Percentiles rank a stretch among this genome's conserved stretches.
Conservation (phyloP, 768 basidiomycete species). For the Calocera cornea region DNA sequence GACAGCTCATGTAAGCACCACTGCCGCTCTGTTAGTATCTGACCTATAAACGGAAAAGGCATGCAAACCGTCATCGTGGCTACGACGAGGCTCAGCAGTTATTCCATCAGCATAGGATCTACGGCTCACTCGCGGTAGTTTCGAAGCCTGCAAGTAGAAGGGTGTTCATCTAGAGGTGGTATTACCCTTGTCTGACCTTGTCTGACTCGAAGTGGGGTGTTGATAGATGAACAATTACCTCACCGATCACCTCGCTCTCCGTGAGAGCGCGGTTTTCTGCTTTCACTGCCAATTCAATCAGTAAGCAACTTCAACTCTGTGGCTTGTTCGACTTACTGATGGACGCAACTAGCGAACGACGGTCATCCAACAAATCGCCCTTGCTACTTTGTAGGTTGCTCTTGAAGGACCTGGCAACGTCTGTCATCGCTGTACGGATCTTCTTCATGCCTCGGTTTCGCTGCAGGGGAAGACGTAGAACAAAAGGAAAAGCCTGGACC, state of each 20-base stretch:
- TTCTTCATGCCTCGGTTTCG: neutral
- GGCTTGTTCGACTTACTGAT: neutral
- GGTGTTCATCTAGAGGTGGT: neutral
- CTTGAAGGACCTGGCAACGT: neutral
- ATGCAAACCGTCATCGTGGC: neutral
- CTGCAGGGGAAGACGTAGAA: neutral
- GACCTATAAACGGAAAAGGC: no score
- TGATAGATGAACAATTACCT: neutral
- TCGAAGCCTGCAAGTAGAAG: neutral
- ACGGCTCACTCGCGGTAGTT: neutral
- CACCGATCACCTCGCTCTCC: neutral
- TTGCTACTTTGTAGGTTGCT: neutral
- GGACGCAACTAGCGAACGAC: neutral
- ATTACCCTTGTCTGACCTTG: neutral
- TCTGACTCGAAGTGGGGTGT: no score
- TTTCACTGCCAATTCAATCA: neutral
- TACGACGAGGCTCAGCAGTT: no score
- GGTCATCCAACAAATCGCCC: neutral
- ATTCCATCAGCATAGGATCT: neutral
- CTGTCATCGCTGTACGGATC: neutral
- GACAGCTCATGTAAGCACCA: constrained; percentile 57
- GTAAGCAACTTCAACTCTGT: no score
- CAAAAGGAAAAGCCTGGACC: neutral
- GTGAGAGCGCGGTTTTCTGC: neutral
- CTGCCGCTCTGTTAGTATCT: no score